Conservation (phyloP, 78 protist genomes). For the Bodo saltans region DNA sequence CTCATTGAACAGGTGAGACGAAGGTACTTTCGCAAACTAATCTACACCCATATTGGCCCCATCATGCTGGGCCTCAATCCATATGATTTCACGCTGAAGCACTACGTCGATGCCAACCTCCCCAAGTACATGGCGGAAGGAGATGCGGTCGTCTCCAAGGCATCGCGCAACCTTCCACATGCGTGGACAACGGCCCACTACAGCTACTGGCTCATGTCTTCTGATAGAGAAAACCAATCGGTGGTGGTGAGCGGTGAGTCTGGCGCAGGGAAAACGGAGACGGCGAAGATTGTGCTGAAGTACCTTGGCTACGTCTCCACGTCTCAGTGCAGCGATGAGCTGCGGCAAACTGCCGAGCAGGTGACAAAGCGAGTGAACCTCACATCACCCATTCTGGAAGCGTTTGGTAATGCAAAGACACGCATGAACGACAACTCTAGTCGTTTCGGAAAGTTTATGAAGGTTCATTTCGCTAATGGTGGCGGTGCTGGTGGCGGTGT, state of each 20-base stretch:
- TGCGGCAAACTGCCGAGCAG: background rate
- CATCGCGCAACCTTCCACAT: slow-evolving; percentile 19
- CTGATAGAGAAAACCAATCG: background rate
- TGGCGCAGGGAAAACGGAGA: slow-evolving; percentile 41
- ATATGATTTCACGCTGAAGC: slow-evolving; percentile 5
- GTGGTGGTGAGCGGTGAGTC: slow-evolving; percentile 24
- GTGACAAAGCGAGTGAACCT: slow-evolving; percentile 50
- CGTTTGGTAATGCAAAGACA: slow-evolving; percentile 91
- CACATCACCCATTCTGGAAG: slow-evolving; percentile 61
- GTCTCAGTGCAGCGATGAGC: background rate
- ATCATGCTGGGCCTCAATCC: slow-evolving; percentile 45
- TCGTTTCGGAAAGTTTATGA: slow-evolving; percentile 89
- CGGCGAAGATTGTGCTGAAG: slow-evolving; percentile 26
- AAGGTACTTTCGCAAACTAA: slow-evolving; percentile 7
- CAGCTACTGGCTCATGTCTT: slow-evolving; percentile 26
- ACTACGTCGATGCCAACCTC: background rate
- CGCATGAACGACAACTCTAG: slow-evolving; percentile 81
- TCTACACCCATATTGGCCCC: slow-evolving; percentile 37
- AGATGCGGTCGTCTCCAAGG: background rate
- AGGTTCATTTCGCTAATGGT: slow-evolving; percentile 69
- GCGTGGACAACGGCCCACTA: slow-evolving; percentile 30
- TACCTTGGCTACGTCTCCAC: slow-evolving; percentile 33
- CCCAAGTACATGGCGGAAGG: slow-evolving; percentile 1
- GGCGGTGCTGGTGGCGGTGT: slow-evolving; percentile 63
- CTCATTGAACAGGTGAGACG: slow-evolving; percentile 9